A percentile compares a stretch with the other conserved stretches of the same genome.
These are phyloP conservation scores for Tardiomyces depauwii DNA, from an alignment of 1,139 yeast species.

Conservation along the genomic window DNA sequence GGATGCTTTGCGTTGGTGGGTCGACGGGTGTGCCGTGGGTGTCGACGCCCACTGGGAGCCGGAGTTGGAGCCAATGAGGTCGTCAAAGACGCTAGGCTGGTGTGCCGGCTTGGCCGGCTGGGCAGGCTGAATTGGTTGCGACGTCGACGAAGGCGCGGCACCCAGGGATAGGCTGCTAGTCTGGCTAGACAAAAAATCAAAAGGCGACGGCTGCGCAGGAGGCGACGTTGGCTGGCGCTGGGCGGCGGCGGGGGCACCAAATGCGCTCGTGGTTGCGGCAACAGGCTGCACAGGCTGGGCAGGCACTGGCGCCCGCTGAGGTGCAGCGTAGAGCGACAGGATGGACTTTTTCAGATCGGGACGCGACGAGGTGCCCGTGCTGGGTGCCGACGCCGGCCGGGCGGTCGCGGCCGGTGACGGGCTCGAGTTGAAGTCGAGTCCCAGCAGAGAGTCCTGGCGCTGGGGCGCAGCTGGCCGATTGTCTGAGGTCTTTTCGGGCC, in stretches of 20 bases:
- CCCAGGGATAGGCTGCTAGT: neutral
- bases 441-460: conserved; percentile 19
- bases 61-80: neutral
- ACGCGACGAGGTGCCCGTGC: conserved; percentile 21
- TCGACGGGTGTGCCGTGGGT: neutral
- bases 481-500: conserved; percentile 1
- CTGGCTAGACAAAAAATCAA: conserved; percentile 3
- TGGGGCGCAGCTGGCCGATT: conserved; percentile 1
- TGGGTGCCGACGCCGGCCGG: conserved; percentile 13
- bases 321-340: conserved; percentile 69
- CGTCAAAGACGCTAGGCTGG: neutral
- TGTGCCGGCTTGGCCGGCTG: neutral
- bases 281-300: conserved; percentile 5
- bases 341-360: conserved; percentile 90
- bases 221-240: conserved; percentile 26
- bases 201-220: conserved; percentile 12
- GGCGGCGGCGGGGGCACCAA: conserved; percentile 5
- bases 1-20: conserved; percentile 4
- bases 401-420: conserved; percentile 12
- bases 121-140: neutral
- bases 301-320: conserved; percentile 6
- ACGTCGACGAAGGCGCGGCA: neutral
- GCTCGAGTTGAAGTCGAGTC: conserved; percentile 16
- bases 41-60: neutral
- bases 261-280: conserved; percentile 1